These are phyloP conservation scores for Deuterostichococcus epilithicus DNA, from an alignment of 139 green algal species.

Conservation along the genomic window DNA sequence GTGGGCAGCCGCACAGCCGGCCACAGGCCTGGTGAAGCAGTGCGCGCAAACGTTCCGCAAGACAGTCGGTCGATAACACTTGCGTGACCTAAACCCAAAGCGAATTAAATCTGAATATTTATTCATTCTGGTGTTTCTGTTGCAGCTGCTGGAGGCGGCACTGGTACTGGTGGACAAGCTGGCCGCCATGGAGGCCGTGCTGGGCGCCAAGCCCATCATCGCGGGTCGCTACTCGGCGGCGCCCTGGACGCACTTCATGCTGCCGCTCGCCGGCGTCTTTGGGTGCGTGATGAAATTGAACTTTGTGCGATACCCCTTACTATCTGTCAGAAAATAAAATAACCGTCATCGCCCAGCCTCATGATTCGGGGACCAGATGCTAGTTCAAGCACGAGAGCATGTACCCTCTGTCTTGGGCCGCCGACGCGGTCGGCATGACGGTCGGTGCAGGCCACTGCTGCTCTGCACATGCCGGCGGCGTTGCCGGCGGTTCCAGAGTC, in stretches of 20 bases:
- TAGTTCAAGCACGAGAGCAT: too few relatives aligned
- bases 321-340: too few relatives aligned
- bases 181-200: constrained; percentile 14
- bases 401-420: too few relatives aligned
- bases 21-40: background rate
- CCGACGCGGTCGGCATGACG: too few relatives aligned
- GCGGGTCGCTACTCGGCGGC: constrained; percentile 6
- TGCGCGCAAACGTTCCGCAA: background rate
- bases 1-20: background rate
- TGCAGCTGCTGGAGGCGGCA: constrained; percentile 3
- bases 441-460: too few relatives aligned
- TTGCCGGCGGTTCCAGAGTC: too few relatives aligned
- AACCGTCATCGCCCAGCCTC: too few relatives aligned
- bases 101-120: background rate
- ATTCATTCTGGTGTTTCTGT: background rate
- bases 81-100: too few relatives aligned
- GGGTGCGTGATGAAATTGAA: background rate
- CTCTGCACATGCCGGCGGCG: too few relatives aligned
- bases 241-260: constrained; percentile 1
- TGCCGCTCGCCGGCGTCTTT: background rate
- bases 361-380: too few relatives aligned
- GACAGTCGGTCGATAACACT: too few relatives aligned
- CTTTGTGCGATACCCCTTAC: too few relatives aligned
- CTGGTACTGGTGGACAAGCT: constrained; percentile 10
- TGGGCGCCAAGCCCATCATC: constrained; percentile 13